Evolutionary conservation across 306 rosid genomes (phyloP).

Genomic region (Fagus crenata): DNA sequence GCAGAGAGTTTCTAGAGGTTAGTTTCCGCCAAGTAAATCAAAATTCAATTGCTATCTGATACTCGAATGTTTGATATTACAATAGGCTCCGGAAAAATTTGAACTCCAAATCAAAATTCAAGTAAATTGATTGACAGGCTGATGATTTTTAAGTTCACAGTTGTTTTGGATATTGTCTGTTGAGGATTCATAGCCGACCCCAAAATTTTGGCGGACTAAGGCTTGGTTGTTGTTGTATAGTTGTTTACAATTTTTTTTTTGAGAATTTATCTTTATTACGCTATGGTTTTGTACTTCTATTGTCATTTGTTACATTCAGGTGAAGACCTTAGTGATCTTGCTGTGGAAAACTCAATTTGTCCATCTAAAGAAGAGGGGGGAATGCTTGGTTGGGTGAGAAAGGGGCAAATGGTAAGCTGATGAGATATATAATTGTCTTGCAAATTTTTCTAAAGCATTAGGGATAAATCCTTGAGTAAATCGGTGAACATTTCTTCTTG

Average conservation of each 20-base stretch:
- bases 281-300: background rate
- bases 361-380: slow-evolving; percentile 95
- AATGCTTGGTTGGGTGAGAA: slow-evolving; percentile 96
- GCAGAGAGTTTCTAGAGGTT: slow-evolving; percentile 64
- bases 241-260: background rate
- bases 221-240: too few relatives aligned
- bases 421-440: slow-evolving; percentile 14
- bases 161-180: slow-evolving; percentile 6
- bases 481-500: slow-evolving; percentile 9
- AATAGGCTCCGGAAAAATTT: background rate
- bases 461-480: slow-evolving; percentile 11
- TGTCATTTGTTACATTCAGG: slow-evolving; percentile 49
- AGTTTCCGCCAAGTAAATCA: background rate
- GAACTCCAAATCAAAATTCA: too few relatives aligned
- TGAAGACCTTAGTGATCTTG: slow-evolving; percentile 95
- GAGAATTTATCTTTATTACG: background rate
- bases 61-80: background rate
- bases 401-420: slow-evolving; percentile 82
- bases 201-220: too few relatives aligned
- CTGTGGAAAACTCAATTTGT: slow-evolving; percentile 70
- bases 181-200: too few relatives aligned
- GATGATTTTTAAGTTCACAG: background rate
- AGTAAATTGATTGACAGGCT: background rate
- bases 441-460: slow-evolving; percentile 7
- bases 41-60: slow-evolving; percentile 1